Base-by-base conservation (phyloP, 306 rosid genomes). In the Prosopis cineraria region DNA sequence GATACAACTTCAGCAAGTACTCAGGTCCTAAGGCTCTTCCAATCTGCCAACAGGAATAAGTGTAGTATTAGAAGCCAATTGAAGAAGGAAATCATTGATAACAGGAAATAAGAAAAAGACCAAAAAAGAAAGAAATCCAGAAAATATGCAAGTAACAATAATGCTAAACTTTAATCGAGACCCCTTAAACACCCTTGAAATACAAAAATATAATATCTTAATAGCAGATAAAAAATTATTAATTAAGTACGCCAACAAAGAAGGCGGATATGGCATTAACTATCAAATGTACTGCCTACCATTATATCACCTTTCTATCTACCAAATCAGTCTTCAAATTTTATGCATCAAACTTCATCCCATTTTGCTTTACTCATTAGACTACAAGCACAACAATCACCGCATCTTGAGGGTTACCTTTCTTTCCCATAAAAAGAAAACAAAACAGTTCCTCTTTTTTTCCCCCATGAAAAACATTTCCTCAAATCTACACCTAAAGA, bases 1-100 rank as follows among this genome's bases (percentile, higher is more conserved):
- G 83, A 87, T 95, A 95, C 87, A 92, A 77, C 86, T 80, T 91
- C 74, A 95, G 90, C 88, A 95, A 78, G 81, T 84, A 89, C 37
- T 88, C 89, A 70, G 92, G 77, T 79, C 98, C 96, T 40, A 95
- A 91, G 75, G 16, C 70, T 60, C 85, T 78, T 80, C 79, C 93
- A 78, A 92, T 81, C 97, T 95, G 91, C 58, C 79, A 77, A 87
- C 50, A 60, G 82, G 33, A 62, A 82, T 53, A 60, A n/a, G 77
- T 65, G 55, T 34, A 19, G 81, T n/a, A 53, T 77, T 56, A 77
- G 70, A 82, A 78, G 77, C 55, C 60, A 66, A 76, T 67, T 48
- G 71, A 67, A 75, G 22, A 79, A 48, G 27, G 55, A 66, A 25
- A 40, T 73, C 27, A 55, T 71, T 40, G 9, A 59, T 70, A 53